Conservation (phyloP, 176 grass and related monocot genomes). For the Sorghum bicolor region Sorghum_bicolor_NCBIv3 NC_012872.2:8911001-8911500, state of each 20-base stretch:
- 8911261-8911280: slow-evolving; percentile 78
- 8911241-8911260: background rate
- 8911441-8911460: slow-evolving; percentile 77
- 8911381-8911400: slow-evolving; percentile 67
- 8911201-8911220: background rate
- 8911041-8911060: slow-evolving; percentile 10
- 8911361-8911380: slow-evolving; percentile 7
- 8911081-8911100: slow-evolving; percentile 87
- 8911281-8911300: slow-evolving; percentile 89
- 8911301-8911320: slow-evolving; percentile 72
- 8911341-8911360: background rate
- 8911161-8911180: slow-evolving; percentile 8
- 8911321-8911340: slow-evolving; percentile 22
- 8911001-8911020: background rate
- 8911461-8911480: slow-evolving; percentile 93
- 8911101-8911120: slow-evolving; percentile 89
- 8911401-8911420: slow-evolving; percentile 97
- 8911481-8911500: slow-evolving; percentile 89
- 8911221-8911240: background rate
- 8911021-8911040: background rate
- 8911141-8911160: slow-evolving; percentile 73
- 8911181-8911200: too few relatives aligned
- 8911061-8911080: slow-evolving; percentile 94
- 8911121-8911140: slow-evolving; percentile 90
- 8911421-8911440: slow-evolving; percentile 81